Evolutionary conservation across 495 filamentous ascomycete genomes (phyloP).

Genomic region (Diplogelasinospora grovesii): DNA sequence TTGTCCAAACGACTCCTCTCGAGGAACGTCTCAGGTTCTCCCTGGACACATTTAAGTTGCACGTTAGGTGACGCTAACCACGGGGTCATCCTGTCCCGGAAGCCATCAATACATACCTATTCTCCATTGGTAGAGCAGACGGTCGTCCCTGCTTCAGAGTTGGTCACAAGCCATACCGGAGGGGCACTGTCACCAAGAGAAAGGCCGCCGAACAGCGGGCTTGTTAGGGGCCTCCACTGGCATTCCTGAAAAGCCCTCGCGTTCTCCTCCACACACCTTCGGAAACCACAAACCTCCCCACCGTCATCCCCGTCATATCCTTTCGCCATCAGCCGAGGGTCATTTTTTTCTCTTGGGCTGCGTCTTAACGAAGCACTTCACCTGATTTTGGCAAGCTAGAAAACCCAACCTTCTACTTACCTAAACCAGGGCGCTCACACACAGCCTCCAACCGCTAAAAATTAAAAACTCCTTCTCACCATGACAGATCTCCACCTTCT

Average conservation of each 20-base stretch:
- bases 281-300: too few species aligned
- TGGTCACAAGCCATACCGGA: background rate
- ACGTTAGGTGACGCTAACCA: too few species aligned
- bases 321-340: slow-evolving; percentile 14
- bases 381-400: background rate
- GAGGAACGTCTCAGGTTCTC: too few species aligned
- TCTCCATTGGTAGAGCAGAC: background rate
- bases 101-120: background rate
- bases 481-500: slow-evolving; percentile 15
- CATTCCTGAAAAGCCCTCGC: slow-evolving; percentile 6
- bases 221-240: background rate
- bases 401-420: background rate
- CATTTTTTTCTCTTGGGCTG: slow-evolving; percentile 7
- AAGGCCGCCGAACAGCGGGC: background rate
- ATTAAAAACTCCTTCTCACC: slow-evolving; percentile 4
- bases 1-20: too few species aligned
- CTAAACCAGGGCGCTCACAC: too few species aligned
- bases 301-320: slow-evolving; percentile 11
- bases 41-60: too few species aligned
- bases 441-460: background rate
- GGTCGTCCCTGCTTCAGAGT: background rate
- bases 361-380: background rate
- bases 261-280: too few species aligned
- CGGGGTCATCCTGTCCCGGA: too few species aligned
- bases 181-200: background rate